Base-by-base conservation (phyloP, 169 alveolate species). In the Cryptosporidium felis region DNA sequence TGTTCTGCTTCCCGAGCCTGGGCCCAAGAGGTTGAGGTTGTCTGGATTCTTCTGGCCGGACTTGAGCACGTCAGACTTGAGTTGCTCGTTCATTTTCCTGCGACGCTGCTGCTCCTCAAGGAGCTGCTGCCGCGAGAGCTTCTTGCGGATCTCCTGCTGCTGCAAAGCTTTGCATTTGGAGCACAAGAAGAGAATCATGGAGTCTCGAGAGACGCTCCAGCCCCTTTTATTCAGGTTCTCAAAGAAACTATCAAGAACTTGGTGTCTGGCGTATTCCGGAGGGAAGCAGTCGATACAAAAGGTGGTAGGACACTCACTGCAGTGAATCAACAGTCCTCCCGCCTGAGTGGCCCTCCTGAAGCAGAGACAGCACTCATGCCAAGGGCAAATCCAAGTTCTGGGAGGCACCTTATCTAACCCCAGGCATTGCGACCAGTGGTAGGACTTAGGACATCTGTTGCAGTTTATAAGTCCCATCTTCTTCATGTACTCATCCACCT, bases 221-320 rank as follows among this genome's bases (percentile, higher is more conserved):
- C 97, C 97, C 30, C 97, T 82, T 81, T 94, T 95, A 42, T 92
- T 89, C 41, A 95, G 90, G 63, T 92, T 91, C 80, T 92, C 92
- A 89, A 92, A 95, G 82, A 93, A 95, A 46, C 93, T 95, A 62
- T 93, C 97, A 38, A 90, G 63, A 81, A 88, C 90, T 61, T 81
- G 89, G 46, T 56, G 85, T 79, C 89, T 60, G 6, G 88, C 89
- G 88, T 94, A 94, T 47, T 94, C 96, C 18, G 96, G 96, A 0
- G 98, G 98, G 88, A 95, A 95, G 59, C 98, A 95, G 62, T 94
- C 97, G 81, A 93, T 93, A 82, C 98, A 95, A 90, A 92, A 95
- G 26, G 96, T 89, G 4, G 96, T 93, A 0, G 98, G 97, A 60
- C 98, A 95, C 46, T 91, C 93, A 32, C 95, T 93, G 91, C 98